These are phyloP conservation scores for Penicillium occitanis DNA, from an alignment of 2,329 filamentous ascomycete genomes.

Conservation along the genomic window DNA sequence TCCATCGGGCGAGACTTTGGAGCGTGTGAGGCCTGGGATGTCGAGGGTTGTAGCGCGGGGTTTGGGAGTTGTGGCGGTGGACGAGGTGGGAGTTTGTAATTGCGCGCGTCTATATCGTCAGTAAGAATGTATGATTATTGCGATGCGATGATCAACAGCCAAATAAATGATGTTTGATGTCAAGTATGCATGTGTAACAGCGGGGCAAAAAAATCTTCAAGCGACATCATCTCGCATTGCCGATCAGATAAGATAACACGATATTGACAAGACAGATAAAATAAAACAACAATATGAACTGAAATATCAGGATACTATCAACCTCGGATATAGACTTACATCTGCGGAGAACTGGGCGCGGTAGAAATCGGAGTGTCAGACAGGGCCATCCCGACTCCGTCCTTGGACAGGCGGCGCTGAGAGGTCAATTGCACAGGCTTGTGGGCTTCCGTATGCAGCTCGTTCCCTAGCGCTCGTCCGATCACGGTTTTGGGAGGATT, in stretches of 20 bases:
- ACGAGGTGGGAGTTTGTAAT: constrained; percentile 53
- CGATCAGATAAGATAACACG: constrained; percentile 7
- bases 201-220: constrained; percentile 5
- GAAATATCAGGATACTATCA: constrained; percentile 19
- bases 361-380: constrained; percentile 65
- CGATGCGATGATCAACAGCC: not conserved
- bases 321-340: constrained; percentile 48
- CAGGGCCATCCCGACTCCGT: constrained; percentile 55
- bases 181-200: constrained; percentile 6
- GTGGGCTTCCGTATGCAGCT: constrained; percentile 41
- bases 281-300: not conserved
- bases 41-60: constrained; percentile 91
- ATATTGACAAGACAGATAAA: not conserved
- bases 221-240: constrained; percentile 4
- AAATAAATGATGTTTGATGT: not conserved
- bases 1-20: constrained; percentile 91
- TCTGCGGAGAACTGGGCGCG: constrained; percentile 61
- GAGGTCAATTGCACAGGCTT: constrained; percentile 22
- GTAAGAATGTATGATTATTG: not conserved
- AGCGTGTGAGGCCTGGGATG: constrained; percentile 93
- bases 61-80: constrained; percentile 62
- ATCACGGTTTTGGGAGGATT: constrained; percentile 41
- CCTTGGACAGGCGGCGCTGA: constrained; percentile 36
- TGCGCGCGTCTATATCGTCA: constrained; percentile 58
- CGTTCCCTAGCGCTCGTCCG: constrained; percentile 45